Percentiles rank a stretch among this genome's conserved stretches.
Conservation (phyloP, 2,329 filamentous ascomycete genomes). For the Arthroderma uncinatum region DNA sequence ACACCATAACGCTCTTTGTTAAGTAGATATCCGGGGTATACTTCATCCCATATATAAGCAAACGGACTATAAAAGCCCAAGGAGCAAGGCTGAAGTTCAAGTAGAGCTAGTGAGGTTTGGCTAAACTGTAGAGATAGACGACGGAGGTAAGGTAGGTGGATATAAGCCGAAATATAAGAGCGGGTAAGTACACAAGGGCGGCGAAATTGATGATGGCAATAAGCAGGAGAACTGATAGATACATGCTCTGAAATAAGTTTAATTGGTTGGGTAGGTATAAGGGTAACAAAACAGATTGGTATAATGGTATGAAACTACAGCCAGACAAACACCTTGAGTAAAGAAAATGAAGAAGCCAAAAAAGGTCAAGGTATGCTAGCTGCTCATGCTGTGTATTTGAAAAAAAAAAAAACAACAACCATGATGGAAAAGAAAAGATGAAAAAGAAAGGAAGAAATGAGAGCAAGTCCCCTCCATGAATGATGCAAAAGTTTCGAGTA, state of each 20-base stretch:
- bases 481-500: background rate
- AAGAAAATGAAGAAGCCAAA: background rate
- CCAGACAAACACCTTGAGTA: slow-evolving; percentile 2
- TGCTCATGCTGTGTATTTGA: background rate
- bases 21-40: background rate
- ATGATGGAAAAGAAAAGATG: background rate
- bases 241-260: background rate
- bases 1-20: background rate
- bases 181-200: background rate
- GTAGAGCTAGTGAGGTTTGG: background rate
- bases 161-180: background rate
- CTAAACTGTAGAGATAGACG: background rate
- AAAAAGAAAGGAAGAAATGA: background rate
- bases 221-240: background rate
- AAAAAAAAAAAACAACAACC: background rate
- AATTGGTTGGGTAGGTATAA: slow-evolving; percentile 1
- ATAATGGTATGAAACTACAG: slow-evolving; percentile 7
- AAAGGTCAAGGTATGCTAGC: slow-evolving; percentile 1
- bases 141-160: background rate
- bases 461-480: slow-evolving; percentile 1
- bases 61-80: background rate
- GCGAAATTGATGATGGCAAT: background rate
- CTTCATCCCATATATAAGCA: background rate
- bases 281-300: slow-evolving; percentile 6
- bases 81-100: background rate